A percentile compares a stretch with the other conserved stretches of the same genome.
Evolutionary conservation across 495 filamentous ascomycete genomes (phyloP).

Genomic region (Penicillium riverlandense): DNA sequence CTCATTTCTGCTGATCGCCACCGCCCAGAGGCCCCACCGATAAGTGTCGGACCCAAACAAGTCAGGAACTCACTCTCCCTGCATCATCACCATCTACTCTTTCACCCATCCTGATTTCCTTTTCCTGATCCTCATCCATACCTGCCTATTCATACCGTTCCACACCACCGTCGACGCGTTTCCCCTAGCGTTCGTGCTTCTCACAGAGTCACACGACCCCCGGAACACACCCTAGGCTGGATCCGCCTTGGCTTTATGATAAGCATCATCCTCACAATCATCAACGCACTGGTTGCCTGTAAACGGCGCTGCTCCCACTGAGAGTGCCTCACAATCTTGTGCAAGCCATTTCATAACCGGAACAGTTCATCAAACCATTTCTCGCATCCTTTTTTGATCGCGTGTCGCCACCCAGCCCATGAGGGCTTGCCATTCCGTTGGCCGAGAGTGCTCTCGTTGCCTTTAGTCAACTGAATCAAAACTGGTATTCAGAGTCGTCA

Average conservation of each 20-base stretch:
- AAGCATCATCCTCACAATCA: conserved; percentile 6
- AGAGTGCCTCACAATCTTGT: not conserved
- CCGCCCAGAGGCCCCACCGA: conserved; percentile 15
- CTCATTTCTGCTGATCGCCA: conserved; percentile 4
- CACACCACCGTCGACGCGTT: too few relatives aligned
- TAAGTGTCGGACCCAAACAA: conserved; percentile 7
- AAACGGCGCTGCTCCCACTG: conserved; percentile 6
- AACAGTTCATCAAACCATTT: not conserved
- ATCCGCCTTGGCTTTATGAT: conserved; percentile 8
- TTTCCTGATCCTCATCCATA: too few relatives aligned
- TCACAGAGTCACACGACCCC: conserved; percentile 4
- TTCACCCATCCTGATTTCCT: too few relatives aligned
- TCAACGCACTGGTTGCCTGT: conserved; percentile 5
- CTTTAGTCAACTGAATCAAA: not conserved
- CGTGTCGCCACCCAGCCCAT: conserved; percentile 23
- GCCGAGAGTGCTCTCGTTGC: conserved; percentile 42
- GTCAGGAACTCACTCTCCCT: not conserved
- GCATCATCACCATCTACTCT: not conserved
- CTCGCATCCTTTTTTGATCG: conserved; percentile 8
- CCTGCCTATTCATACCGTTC: too few relatives aligned
- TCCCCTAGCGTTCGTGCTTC: not conserved
- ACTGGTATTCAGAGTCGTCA: not conserved
- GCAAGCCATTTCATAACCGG: too few relatives aligned
- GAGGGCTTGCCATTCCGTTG: conserved; percentile 20
- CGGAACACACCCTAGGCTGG: not conserved